Evolutionary conservation across 2,329 filamentous ascomycete species (phyloP).

Genomic region (Curvularia verruculosa): DNA sequence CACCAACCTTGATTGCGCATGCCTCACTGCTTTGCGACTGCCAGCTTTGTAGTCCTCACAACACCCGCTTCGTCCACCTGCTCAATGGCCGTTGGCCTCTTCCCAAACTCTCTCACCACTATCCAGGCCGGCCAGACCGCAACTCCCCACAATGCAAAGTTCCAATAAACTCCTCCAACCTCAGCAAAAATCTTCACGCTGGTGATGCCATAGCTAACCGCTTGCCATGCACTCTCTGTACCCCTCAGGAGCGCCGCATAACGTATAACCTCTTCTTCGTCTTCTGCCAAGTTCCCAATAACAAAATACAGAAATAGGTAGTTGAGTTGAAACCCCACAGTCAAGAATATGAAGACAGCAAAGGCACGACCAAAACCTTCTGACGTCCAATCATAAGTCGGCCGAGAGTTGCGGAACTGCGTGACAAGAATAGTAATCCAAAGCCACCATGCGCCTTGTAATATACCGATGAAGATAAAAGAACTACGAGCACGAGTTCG

Average conservation of each 20-base stretch:
- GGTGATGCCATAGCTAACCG: slow-evolving; percentile 71
- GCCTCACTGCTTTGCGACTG: neutral
- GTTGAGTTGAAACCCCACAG: slow-evolving; percentile 72
- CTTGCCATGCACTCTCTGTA: slow-evolving; percentile 75
- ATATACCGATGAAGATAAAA: slow-evolving; percentile 60
- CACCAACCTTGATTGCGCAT: neutral
- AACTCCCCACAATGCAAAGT: slow-evolving; percentile 71
- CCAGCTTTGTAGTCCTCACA: neutral
- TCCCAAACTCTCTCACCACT: slow-evolving; percentile 64
- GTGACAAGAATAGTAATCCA: slow-evolving; percentile 72
- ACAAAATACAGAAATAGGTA: slow-evolving; percentile 78
- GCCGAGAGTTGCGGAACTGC: slow-evolving; percentile 61
- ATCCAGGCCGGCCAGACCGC: slow-evolving; percentile 71
- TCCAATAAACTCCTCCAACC: slow-evolving; percentile 71
- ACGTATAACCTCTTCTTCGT: slow-evolving; percentile 69
- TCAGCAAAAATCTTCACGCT: slow-evolving; percentile 67
- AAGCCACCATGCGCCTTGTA: slow-evolving; percentile 74
- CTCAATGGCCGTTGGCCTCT: slow-evolving; percentile 17
- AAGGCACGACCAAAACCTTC: slow-evolving; percentile 70
- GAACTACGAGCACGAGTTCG: slow-evolving; percentile 61
- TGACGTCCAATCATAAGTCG: slow-evolving; percentile 70
- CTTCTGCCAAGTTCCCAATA: slow-evolving; percentile 67
- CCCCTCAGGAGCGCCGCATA: slow-evolving; percentile 71
- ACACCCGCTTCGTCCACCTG: slow-evolving; percentile 16
- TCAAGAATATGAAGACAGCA: slow-evolving; percentile 70